Evolutionary conservation across 768 basidiomycete species (phyloP), one percentile per base, ranked within the genome.

Genomic region (Termitomyces bulborhizus): DNA sequence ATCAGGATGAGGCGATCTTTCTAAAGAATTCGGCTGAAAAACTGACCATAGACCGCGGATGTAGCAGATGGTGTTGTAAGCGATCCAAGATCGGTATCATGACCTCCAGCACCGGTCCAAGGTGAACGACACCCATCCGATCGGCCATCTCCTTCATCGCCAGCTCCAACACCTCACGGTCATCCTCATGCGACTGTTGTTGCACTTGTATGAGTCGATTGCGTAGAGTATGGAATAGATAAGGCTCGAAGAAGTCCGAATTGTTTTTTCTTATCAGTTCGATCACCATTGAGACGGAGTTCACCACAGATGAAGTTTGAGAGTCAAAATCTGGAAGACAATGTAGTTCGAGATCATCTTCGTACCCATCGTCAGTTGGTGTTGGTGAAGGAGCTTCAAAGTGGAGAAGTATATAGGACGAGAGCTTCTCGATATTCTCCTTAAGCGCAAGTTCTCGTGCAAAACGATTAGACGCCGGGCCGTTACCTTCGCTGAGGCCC

Each of bases 231-330:
- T 97, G 95, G 72, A 97, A 98, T 12, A 98, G 79, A 68, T 94
- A 96, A 4, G 95, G 96, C 71, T 99, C 97, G 65, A 97, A 95
- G 66, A 94, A 98, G 68, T 99, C 96, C 39, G 95, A 96, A 68
- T 98, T 98, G 70, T 98, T 98, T 68, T 98, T 94, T 51, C 95
- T 83, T 61, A 98, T 97, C 40, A 97, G 79, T 67, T 98, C 96
- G 60, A 95, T 88, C 57, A 98, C 77, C 63, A 98, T 85, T 42
- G 88, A 86, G 61, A 95, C 89, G 11, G 91, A 86, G 59, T 93
- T 84, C 27, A 89, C 79, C 51, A 98, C 85, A 6, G 92, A 91
- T 11, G 94, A 97, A 1, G 81, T 79, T 7, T 81, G 60, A 63
- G 84, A 74, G 71, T 85, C 63, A 64, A 76, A 69, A 61, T 76